These are phyloP conservation scores for Forsythia viridissima DNA, from an alignment of 257 asterid species.

Conservation along the genomic window DNA sequence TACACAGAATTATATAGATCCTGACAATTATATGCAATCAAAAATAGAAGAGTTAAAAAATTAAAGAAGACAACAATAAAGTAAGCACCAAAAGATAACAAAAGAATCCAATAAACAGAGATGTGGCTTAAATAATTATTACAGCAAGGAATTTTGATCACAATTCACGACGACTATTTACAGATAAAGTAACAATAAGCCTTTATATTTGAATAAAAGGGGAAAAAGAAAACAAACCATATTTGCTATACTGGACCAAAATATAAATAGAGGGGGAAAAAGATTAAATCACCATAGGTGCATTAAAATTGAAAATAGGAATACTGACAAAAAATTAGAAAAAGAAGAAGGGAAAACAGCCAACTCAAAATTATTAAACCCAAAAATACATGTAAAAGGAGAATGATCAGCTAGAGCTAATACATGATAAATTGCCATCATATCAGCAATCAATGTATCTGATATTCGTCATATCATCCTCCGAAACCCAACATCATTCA, in stretches of 20 bases:
- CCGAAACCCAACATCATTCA: not conserved
- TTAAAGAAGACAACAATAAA: not conserved
- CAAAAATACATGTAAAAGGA: not conserved
- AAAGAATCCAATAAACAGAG: not conserved
- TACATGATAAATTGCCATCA: conserved; percentile 42
- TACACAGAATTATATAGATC: not conserved
- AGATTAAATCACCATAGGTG: not conserved
- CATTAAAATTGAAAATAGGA: not conserved
- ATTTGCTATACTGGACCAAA: not conserved
- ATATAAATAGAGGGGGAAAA: not conserved
- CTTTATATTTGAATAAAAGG: not conserved
- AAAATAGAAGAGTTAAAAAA: not conserved
- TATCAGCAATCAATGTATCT: conserved; percentile 25
- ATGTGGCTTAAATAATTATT: not conserved
- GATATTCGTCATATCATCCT: conserved; percentile 33
- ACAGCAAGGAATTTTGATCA: not conserved
- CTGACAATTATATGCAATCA: conserved; percentile 10
- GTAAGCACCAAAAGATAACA: not conserved
- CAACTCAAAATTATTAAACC: not conserved
- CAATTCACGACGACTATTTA: not conserved
- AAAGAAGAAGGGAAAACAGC: not conserved
- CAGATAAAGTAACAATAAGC: not conserved
- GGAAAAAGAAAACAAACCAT: not conserved
- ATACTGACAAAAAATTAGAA: not conserved
- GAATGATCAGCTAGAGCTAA: conserved; percentile 47